A percentile compares a stretch with the other conserved stretches of the same genome.
phyloP scores from a whole-genome alignment of 1,139 yeast species.

The Diutina ranongensis region DNA sequence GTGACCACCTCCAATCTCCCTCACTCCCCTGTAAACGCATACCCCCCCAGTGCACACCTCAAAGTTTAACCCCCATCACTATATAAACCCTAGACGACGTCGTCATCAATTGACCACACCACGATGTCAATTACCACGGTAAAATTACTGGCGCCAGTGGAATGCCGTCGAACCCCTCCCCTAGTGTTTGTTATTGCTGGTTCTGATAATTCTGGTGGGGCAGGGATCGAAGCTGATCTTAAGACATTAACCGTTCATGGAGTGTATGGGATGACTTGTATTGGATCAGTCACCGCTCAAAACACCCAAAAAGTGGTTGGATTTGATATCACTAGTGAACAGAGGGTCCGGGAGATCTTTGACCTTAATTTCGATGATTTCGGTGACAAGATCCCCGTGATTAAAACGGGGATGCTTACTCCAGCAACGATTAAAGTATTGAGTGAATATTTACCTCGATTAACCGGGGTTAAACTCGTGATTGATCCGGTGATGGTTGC shows the following conservation, averaged over 20 bases:
- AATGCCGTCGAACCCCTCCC: conserved; percentile 12
- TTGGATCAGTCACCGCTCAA: conserved; percentile 78
- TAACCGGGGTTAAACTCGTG: conserved; percentile 29
- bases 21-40: not conserved
- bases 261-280: conserved; percentile 73
- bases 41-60: not conserved
- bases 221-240: conserved; percentile 89
- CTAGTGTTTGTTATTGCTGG: conserved; percentile 66
- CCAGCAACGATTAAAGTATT: conserved; percentile 43
- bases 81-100: not conserved
- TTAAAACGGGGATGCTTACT: conserved; percentile 79
- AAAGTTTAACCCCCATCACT: not conserved
- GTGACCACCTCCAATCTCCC: no score
- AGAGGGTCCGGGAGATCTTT: conserved; percentile 34
- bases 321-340: conserved; percentile 35
- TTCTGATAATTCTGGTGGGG: conserved; percentile 88
- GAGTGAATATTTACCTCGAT: conserved; percentile 18
- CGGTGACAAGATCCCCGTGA: conserved; percentile 36
- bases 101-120: no score
- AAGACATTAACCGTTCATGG: conserved; percentile 73
- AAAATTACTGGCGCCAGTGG: not conserved
- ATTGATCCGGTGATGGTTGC: conserved; percentile 81
- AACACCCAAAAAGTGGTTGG: conserved; percentile 53
- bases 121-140: not conserved
- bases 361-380: conserved; percentile 50